phyloP scores from a whole-genome alignment of 2,329 filamentous ascomycete species.

The Apiospora saccharicola region DNA sequence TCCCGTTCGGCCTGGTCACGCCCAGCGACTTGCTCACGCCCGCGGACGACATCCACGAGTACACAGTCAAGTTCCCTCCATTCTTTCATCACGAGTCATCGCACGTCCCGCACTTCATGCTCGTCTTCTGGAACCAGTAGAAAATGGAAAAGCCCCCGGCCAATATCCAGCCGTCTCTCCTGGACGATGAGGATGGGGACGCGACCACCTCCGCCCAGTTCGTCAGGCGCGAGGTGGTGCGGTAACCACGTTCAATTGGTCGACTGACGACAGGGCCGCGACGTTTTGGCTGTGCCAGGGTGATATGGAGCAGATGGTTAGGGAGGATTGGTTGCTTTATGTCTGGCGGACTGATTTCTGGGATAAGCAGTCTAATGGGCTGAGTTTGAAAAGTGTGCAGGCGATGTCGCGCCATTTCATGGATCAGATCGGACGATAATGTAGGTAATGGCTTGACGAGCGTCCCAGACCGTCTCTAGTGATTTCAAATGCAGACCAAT shows the following conservation, averaged over 20 bases:
- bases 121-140: conserved; percentile 31
- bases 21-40: neutral
- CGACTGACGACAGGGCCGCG: neutral
- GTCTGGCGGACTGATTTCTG: conserved; percentile 32
- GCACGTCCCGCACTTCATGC: conserved; percentile 29
- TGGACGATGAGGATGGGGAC: neutral
- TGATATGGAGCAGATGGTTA: conserved; percentile 29
- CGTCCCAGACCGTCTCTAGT: too few species aligned
- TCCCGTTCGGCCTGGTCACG: neutral
- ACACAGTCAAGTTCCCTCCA: neutral
- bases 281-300: conserved; percentile 34
- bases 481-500: too few species aligned
- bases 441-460: too few species aligned
- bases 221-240: neutral
- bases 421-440: too few species aligned
- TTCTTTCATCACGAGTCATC: neutral
- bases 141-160: conserved; percentile 27
- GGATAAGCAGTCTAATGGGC: conserved; percentile 22
- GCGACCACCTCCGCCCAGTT: neutral
- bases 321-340: conserved; percentile 30
- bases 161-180: neutral
- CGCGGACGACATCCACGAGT: neutral
- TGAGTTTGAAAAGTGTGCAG: conserved; percentile 14
- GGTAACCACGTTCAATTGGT: neutral
- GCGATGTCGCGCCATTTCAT: neutral